Evolutionary conservation across 208 protist genomes (phyloP).

Genomic region (Jaenimonas drosophilae): DNA sequence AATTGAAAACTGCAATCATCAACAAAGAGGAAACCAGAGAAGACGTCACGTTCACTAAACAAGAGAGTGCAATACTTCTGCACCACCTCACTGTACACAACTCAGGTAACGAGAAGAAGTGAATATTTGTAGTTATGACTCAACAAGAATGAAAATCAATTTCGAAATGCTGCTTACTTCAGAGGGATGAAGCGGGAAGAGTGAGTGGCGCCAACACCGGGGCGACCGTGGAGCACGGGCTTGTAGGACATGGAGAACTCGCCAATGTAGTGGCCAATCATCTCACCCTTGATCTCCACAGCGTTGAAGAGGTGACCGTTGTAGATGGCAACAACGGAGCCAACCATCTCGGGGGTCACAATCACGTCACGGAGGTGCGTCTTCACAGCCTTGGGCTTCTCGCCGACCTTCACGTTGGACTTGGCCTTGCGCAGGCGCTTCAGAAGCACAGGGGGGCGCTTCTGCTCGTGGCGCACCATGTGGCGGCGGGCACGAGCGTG

Average conservation of each 20-base stretch:
- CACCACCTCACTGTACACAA: too few species aligned
- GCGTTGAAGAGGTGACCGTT: conserved; percentile 98
- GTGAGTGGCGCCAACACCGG: conserved; percentile 98
- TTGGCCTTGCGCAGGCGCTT: conserved; percentile 97
- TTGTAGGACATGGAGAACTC: conserved; percentile 99
- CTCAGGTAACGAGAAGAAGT: too few species aligned
- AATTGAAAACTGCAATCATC: too few species aligned
- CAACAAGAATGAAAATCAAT: too few species aligned
- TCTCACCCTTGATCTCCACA: conserved; percentile 99
- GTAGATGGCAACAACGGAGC: conserved; percentile 98
- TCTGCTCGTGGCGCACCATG: conserved; percentile 89
- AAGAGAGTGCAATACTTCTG: too few species aligned
- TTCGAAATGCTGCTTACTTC: conserved; percentile 20
- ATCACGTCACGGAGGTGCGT: conserved; percentile 99
- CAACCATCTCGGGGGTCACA: conserved; percentile 99
- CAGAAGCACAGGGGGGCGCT: conserved; percentile 91
- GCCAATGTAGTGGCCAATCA: conserved; percentile 99
- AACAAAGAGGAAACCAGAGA: too few species aligned
- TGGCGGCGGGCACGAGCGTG: conserved; percentile 90
- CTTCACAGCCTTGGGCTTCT: conserved; percentile 98
- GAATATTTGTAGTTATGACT: too few species aligned
- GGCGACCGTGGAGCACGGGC: conserved; percentile 97
- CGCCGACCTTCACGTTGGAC: conserved; percentile 90
- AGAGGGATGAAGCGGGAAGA: conserved; percentile 89
- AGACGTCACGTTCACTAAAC: too few species aligned